Percentiles rank a stretch among this genome's conserved stretches.
Evolutionary conservation across 2,329 filamentous ascomycete genomes (phyloP).

Genomic region (Colletotrichum sp.): DNA sequence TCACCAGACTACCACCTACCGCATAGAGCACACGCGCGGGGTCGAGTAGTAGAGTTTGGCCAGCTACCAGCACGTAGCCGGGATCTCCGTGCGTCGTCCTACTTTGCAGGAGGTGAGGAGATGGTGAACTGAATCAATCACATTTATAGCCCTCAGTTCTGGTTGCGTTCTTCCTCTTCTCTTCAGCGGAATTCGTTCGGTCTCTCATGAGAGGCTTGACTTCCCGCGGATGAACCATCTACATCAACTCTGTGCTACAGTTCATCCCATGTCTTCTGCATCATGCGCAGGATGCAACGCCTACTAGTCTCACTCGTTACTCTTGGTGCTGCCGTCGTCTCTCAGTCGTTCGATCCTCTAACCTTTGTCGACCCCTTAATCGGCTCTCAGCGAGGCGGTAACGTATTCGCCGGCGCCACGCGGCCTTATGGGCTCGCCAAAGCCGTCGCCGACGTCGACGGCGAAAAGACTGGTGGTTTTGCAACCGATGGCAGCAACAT

Average conservation of each 20-base stretch:
- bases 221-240: neutral
- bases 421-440: slow-evolving; percentile 62
- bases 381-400: slow-evolving; percentile 59
- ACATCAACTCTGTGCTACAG: neutral
- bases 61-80: neutral
- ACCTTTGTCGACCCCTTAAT: slow-evolving; percentile 50
- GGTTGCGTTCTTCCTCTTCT: neutral
- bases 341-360: slow-evolving; percentile 5
- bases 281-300: neutral
- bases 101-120: neutral
- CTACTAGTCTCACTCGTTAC: neutral
- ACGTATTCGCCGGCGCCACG: slow-evolving; percentile 62
- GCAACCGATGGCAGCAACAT: slow-evolving; percentile 51
- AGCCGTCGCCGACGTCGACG: slow-evolving; percentile 56
- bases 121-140: neutral
- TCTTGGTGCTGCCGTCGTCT: slow-evolving; percentile 29
- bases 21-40: neutral
- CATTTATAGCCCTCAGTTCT: neutral
- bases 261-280: neutral
- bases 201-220: neutral
- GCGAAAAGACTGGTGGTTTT: slow-evolving; percentile 49
- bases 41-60: neutral
- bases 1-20: neutral
- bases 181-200: neutral
- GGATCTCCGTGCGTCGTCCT: neutral